Evolutionary conservation across 768 basidiomycete species (phyloP), one percentile per base, ranked within the genome.

Genomic region (Suillus plorans): DNA sequence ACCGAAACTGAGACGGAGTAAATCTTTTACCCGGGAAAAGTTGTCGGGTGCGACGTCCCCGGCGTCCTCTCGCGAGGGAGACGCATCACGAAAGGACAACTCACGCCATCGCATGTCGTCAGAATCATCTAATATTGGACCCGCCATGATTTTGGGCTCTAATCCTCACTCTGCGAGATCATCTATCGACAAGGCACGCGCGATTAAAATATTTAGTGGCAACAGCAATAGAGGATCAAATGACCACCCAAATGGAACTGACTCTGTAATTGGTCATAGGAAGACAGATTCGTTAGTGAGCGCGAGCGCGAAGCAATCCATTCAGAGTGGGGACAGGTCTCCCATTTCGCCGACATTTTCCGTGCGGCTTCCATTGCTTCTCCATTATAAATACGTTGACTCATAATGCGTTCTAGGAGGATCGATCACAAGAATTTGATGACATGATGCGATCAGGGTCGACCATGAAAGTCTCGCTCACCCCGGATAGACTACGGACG

Each of bases 391-490:
- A 61, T 31, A 31, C 25, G 20, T n/a, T 63, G 31, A 59, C 50
- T 39, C 62, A 63, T 41, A 63, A 63, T 67, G 28, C 20, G 42
- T 65, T 63, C 61, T 70, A 91, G 86, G 85, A 87, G 73, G 85
- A 73, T 74, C 84, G 75, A 70, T 81, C 86, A 63, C 89, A 91
- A 67, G 92, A 97, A 74, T 98, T 99, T 75, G 96, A 99, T 77
- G 89, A 94, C 76, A 81, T 98, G 76, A 90, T 99, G 88, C 87
- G 86, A 60, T 94, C 92, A 64, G 86, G 90, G 65, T 84, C 90
- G 64, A 98, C 96, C 22, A 92, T 97, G 91, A 97, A 94, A 74
- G 89, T 99, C 70, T 97, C 95, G 49, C 84, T 97, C 67, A 99
- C 96, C 41, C 96, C 96, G 63, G 95, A 97, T 80, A 85, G 96